Evolutionary conservation across 2,329 filamentous ascomycete species (phyloP).

Genomic region (Sclerotinia trifoliorum): DNA sequence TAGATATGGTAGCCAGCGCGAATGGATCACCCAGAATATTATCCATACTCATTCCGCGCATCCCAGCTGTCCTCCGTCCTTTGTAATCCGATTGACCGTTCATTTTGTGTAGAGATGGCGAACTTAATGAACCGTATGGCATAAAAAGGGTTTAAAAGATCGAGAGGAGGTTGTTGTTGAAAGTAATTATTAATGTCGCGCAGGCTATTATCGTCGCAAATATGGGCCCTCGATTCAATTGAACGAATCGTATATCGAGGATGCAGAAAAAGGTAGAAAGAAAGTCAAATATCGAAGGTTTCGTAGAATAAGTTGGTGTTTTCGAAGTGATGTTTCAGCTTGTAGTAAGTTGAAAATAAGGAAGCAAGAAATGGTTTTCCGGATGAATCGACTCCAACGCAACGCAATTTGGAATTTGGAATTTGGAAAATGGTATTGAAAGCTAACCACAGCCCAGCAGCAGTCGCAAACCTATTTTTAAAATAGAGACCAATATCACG

Average conservation of each 20-base stretch:
- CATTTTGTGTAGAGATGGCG: slow-evolving; percentile 79
- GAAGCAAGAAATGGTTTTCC: background rate
- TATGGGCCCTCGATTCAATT: slow-evolving; percentile 20
- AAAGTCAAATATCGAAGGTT: background rate
- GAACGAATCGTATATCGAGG: slow-evolving; percentile 8
- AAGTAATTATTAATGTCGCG: slow-evolving; percentile 11
- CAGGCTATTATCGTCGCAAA: slow-evolving; percentile 18
- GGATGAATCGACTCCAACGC: slow-evolving; percentile 11
- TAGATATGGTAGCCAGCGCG: slow-evolving; percentile 89
- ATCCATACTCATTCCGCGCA: slow-evolving; percentile 67
- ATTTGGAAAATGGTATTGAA: background rate
- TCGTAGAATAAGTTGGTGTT: slow-evolving; percentile 7
- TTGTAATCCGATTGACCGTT: slow-evolving; percentile 62
- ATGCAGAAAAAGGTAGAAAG: background rate
- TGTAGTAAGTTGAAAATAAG: slow-evolving; percentile 15
- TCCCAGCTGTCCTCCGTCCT: slow-evolving; percentile 50
- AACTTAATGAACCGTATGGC: slow-evolving; percentile 72
- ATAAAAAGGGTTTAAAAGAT: slow-evolving; percentile 44
- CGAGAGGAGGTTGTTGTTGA: background rate
- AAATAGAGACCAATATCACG: background rate
- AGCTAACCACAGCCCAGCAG: slow-evolving; percentile 23
- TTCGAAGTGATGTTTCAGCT: slow-evolving; percentile 21
- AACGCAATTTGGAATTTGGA: background rate
- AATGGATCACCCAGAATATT: slow-evolving; percentile 97
- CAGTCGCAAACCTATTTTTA: slow-evolving; percentile 1